Base-by-base conservation (phyloP, 1,284 basidiomycete genomes). In the Rhodotorula sp. region DNA sequence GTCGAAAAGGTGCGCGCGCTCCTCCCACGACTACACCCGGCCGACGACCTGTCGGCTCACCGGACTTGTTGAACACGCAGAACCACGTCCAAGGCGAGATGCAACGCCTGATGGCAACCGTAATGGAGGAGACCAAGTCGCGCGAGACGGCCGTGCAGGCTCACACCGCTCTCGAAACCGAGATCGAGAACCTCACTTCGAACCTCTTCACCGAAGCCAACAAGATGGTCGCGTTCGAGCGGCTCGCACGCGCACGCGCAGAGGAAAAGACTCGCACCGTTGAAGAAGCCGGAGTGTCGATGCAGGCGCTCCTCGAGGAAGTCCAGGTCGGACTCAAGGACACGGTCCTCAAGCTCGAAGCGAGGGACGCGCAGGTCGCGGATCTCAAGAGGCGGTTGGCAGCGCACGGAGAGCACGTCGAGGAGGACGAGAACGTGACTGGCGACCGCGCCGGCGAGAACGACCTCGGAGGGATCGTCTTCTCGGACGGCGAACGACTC, bases 121-220 rank as follows among this genome's bases (percentile, higher is more conserved):
- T 95, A 29, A 92, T 94, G 20, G 93, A 97, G 79, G 96, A 97
- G 83, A 93, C 95, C 29, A 89, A 92, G 5, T 88, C 90, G 76
- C 87, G 94, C 26, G 94, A 93, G 23, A 90, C 93, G 80, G 96
- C 95, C 2, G 94, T 96, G 81, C 88, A 86, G 71, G 92, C 90
- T 23, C 87, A 91, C 58, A 85, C 83, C 31, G 82, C 82, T 72
- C 95, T 97, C 77, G 91, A 93, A 82, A 87, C 78, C 39, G 83
- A 84, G 74, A 78, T 99, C 58, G 95, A 97, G 81, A 93, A 97
- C 81, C 87, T 99, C 68, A 93, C 93, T 68, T 93, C 94, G 5
- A 88, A 85, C 67, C 78, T 84, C 2, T 84, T 84, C 68, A 75
- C 78, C 60, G 83, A 84, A 69, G 83, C 83, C 34, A 84, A 84